Evolutionary conservation across 345 rosid species (phyloP), one percentile per base, ranked within the genome.

Genomic region (Eucalyptus coolabah): DNA sequence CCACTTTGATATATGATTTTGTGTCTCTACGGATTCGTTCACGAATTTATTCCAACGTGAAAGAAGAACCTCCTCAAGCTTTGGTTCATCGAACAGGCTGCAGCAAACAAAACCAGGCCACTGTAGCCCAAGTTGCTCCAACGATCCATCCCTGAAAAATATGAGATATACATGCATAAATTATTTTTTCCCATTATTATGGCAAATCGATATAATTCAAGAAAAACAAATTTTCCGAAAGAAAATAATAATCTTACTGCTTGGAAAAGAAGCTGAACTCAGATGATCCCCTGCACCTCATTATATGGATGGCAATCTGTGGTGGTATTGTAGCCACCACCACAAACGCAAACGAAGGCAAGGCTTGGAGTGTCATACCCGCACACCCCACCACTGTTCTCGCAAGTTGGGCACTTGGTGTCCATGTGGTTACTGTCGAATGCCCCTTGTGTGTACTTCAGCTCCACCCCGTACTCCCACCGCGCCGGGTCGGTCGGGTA

Each of bases 381-480:
- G 82, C 95, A 94, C 0, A 90, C 37, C 8, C 95, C 95, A 7
- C 95, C 93, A 14, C 95, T 92, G 14, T 28, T 89, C 87, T 94
- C 95, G 42, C 95, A 94, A 17, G 92, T 90, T 8, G 90, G 90
- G 56, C 95, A 93, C 50, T 92, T 92, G 44, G 88, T 88, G 49
- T 89, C 94, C 30, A 93, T 50, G 88, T 92, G 50, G 89, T 90
- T 93, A 69, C 40, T 91, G 54, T 94, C 95, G 54, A 92, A 92
- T 26, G 93, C 95, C 51, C 95, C 95, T 19, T 85, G 86, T 13
- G 89, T 91, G 26, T 92, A 93, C 92, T 91, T 89, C 92, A 94
- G 88, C n/a, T 34, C 91, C 90, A 93, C 92, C 87, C 95, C 95
- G 60, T 93, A 94, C 54, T 90, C 87, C 95, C 95, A 94, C 51